Percentiles rank a stretch among this genome's conserved stretches.
phyloP scores from a whole-genome alignment of 768 basidiomycete species.

The Gautieria morchelliformis region DNA sequence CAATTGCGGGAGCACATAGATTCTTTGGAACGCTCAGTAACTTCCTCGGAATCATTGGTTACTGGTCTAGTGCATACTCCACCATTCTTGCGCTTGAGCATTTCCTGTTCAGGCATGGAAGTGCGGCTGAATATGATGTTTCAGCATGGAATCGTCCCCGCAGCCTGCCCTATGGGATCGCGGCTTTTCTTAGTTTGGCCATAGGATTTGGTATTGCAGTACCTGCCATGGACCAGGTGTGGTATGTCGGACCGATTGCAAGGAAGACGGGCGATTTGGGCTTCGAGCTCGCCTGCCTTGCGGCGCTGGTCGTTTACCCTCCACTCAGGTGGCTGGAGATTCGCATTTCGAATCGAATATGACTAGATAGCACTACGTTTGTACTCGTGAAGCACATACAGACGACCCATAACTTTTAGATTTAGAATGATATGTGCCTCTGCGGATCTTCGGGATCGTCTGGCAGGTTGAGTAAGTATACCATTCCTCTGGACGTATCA shows the following conservation, averaged over 20 bases:
- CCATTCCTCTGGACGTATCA: no score
- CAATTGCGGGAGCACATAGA: constrained; percentile 57
- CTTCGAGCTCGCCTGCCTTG: constrained; percentile 47
- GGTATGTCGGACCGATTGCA: constrained; percentile 65
- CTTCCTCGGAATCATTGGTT: constrained; percentile 61
- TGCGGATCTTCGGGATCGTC: no score
- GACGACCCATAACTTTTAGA: no score
- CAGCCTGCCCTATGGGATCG: constrained; percentile 50
- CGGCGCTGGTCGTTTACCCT: constrained; percentile 39
- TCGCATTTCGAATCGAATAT: constrained; percentile 10
- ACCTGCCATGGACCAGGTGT: constrained; percentile 62
- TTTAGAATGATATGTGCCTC: no score
- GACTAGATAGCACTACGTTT: background rate
- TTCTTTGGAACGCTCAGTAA: constrained; percentile 59
- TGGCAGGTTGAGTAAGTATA: no score
- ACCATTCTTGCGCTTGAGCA: constrained; percentile 60
- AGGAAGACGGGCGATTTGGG: constrained; percentile 59
- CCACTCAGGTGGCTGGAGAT: constrained; percentile 37
- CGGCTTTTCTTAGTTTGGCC: constrained; percentile 44
- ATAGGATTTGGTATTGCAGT: constrained; percentile 43
- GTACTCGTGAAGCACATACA: no score
- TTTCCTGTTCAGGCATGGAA: constrained; percentile 45
- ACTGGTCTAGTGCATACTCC: constrained; percentile 40
- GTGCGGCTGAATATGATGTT: constrained; percentile 40
- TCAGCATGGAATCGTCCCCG: constrained; percentile 43